Evolutionary conservation across 306 rosid species (phyloP).

Genomic region (Cucurbita maxima): DNA sequence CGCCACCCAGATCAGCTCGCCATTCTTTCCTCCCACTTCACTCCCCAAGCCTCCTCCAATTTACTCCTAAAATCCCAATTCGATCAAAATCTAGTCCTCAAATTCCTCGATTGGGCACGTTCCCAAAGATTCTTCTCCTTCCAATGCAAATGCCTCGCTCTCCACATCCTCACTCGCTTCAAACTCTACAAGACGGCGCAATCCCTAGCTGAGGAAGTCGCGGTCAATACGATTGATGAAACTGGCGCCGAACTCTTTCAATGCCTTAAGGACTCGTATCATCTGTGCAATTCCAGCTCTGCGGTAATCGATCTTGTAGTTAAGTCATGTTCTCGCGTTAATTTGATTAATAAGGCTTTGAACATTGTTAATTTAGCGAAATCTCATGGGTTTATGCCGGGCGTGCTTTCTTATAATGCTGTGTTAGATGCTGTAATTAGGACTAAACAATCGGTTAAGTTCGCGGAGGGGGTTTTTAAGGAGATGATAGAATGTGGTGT

Average conservation of each 20-base stretch:
- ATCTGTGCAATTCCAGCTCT: conserved; percentile 43
- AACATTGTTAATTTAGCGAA: conserved; percentile 38
- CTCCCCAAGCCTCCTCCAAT: conserved; percentile 58
- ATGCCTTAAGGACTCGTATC: conserved; percentile 39
- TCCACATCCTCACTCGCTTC: conserved; percentile 73
- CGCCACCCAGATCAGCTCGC: conserved; percentile 51
- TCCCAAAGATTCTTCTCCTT: conserved; percentile 35
- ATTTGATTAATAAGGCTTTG: conserved; percentile 30
- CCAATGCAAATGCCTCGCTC: conserved; percentile 57
- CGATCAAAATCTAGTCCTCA: conserved; percentile 30
- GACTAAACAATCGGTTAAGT: conserved; percentile 17
- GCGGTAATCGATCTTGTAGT: conserved; percentile 59
- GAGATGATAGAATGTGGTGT: conserved; percentile 48
- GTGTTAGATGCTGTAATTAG: conserved; percentile 39
- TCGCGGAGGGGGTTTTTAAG: conserved; percentile 28
- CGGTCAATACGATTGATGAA: conserved; percentile 18
- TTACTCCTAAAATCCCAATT: conserved; percentile 58
- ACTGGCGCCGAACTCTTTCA: conserved; percentile 31
- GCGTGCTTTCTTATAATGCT: conserved; percentile 54
- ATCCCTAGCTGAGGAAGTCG: conserved; percentile 53
- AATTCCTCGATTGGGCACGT: conserved; percentile 59
- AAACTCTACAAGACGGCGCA: conserved; percentile 58
- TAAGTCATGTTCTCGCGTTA: conserved; percentile 51
- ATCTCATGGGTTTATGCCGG: conserved; percentile 45
- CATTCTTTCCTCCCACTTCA: conserved; percentile 39